These are phyloP conservation scores for Schwanniomyces vanrijiae DNA, from an alignment of 805 yeast species.

Conservation along the genomic window DNA sequence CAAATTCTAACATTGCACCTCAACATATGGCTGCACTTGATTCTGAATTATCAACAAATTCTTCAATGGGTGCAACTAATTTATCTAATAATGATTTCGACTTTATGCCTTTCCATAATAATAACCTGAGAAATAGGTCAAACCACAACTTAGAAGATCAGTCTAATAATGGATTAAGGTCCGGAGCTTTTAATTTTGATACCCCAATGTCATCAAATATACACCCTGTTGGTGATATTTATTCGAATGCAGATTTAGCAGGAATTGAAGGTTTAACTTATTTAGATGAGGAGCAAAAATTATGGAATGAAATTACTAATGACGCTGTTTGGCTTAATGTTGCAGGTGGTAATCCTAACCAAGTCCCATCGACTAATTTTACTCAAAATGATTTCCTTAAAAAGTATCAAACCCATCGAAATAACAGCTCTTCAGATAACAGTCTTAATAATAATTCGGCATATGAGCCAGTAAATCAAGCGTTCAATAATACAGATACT, in stretches of 20 bases:
- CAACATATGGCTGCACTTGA: conserved; percentile 11
- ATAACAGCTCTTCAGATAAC: not conserved
- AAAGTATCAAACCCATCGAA: not conserved
- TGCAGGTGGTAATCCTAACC: conserved; percentile 20
- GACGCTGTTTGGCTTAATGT: conserved; percentile 72
- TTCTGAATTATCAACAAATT: conserved; percentile 11
- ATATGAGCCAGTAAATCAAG: not conserved
- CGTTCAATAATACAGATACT: not conserved
- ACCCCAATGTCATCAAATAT: conserved; percentile 10
- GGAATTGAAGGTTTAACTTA: conserved; percentile 45
- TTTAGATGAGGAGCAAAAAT: conserved; percentile 44
- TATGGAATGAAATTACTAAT: conserved; percentile 77
- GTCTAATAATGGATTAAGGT: conserved; percentile 15
- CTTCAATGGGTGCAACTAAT: conserved; percentile 1
- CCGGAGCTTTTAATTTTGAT: conserved; percentile 18
- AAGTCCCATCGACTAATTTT: conserved; percentile 13
- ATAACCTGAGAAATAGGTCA: not conserved
- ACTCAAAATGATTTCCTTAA: not conserved
- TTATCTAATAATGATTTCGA: conserved; percentile 16
- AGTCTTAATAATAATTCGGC: not conserved
- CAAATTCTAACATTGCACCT: conserved; percentile 7
- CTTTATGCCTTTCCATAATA: conserved; percentile 19
- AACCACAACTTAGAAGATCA: not conserved
- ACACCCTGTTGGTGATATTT: conserved; percentile 25
- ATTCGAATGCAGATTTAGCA: conserved; percentile 34